These are phyloP conservation scores for Scenedesmus sp. DNA, from an alignment of 163 green algal species.

Conservation along the genomic window DNA sequence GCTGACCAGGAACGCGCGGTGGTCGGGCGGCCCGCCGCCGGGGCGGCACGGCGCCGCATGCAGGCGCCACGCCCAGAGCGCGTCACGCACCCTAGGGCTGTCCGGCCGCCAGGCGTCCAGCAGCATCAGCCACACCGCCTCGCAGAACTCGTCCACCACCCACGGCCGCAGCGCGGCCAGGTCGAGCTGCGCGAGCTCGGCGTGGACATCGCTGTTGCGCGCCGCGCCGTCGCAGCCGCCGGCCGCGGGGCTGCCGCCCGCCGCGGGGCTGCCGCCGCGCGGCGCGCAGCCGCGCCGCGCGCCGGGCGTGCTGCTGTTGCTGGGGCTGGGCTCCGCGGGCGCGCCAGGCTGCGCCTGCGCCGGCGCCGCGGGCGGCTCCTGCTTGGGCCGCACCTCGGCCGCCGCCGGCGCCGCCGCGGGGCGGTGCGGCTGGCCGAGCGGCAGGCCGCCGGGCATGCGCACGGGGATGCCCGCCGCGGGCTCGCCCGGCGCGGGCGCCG, in stretches of 20 bases:
- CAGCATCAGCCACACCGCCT: conserved; percentile 52
- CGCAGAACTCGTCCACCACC: conserved; percentile 35
- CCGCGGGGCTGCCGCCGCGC: not conserved
- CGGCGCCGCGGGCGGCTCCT: no score
- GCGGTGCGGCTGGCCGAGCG: no score
- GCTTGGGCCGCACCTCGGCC: no score
- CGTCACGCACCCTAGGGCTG: conserved; percentile 37
- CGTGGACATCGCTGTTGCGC: not conserved
- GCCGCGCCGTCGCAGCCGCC: not conserved
- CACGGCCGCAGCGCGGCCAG: conserved; percentile 9
- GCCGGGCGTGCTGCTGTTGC: not conserved
- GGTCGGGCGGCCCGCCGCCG: conserved; percentile 12
- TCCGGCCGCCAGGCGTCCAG: conserved; percentile 49
- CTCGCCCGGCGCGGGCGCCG: conserved; percentile 14
- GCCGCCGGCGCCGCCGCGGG: no score
- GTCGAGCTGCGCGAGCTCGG: conserved; percentile 23
- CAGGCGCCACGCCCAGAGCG: conserved; percentile 48
- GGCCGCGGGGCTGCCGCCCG: not conserved
- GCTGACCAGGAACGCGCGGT: conserved; percentile 49
- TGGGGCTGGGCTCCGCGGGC: no score
- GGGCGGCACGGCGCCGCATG: conserved; percentile 25
- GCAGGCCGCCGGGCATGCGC: no score
- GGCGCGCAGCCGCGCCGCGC: no score
- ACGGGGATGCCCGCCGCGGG: conserved; percentile 12
- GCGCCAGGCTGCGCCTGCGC: no score